A percentile compares a stretch with the other conserved stretches of the same genome.
Evolutionary conservation across 805 yeast genomes (phyloP).

Genomic region (Pichia pseudocactophila): DNA sequence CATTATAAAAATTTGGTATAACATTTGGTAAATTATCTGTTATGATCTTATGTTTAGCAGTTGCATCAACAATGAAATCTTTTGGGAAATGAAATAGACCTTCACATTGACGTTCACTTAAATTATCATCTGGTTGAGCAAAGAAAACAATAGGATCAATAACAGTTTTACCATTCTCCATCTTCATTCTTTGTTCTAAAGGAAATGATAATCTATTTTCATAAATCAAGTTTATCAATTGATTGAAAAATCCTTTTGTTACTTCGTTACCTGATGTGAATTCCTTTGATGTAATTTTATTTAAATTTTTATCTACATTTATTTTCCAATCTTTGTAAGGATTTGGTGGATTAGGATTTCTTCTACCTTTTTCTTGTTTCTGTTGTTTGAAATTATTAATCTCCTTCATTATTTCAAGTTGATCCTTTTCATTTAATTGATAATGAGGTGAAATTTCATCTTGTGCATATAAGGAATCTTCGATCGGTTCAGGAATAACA

Average conservation of each 20-base stretch:
- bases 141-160: constrained; percentile 11
- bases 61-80: constrained; percentile 37
- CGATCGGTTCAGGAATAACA: background rate
- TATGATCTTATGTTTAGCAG: constrained; percentile 37
- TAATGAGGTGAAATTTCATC: background rate
- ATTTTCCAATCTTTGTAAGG: constrained; percentile 23
- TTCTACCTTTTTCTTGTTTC: constrained; percentile 1
- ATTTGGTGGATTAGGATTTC: constrained; percentile 13
- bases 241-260: constrained; percentile 23
- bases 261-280: constrained; percentile 22
- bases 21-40: constrained; percentile 37
- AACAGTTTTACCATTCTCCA: constrained; percentile 18
- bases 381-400: background rate
- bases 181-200: constrained; percentile 22
- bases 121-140: constrained; percentile 8
- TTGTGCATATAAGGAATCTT: constrained; percentile 5
- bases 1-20: constrained; percentile 21
- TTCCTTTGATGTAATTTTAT: constrained; percentile 19
- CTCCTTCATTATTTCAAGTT: background rate
- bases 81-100: constrained; percentile 20
- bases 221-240: constrained; percentile 22
- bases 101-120: constrained; percentile 7
- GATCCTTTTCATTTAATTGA: background rate
- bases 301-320: constrained; percentile 17
- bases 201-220: constrained; percentile 25